phyloP scores from a whole-genome alignment of 164 flowering plant genomes.

The Echeveria elegans region DNA sequence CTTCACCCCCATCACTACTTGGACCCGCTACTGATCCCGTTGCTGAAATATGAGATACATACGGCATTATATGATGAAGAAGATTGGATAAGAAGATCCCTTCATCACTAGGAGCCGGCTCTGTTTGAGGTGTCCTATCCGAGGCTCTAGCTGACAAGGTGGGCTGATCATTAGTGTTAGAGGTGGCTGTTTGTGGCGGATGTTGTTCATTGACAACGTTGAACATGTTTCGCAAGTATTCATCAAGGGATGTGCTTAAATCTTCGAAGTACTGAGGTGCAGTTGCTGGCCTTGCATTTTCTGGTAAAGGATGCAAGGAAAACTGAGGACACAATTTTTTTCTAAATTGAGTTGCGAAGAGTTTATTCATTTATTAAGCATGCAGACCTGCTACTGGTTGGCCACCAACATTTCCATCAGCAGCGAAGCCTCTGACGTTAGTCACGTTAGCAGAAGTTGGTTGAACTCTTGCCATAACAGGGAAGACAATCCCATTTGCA shows the following conservation, averaged over 20 bases:
- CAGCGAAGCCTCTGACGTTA: conserved; percentile 24
- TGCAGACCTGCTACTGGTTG: not conserved
- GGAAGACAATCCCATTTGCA: conserved; percentile 49
- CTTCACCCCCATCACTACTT: conserved; percentile 11
- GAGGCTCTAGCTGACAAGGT: conserved; percentile 14
- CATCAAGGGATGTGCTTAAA: not conserved
- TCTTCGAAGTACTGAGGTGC: not conserved
- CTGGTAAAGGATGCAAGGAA: not conserved
- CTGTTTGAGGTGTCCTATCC: conserved; percentile 20
- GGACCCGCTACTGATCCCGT: conserved; percentile 13
- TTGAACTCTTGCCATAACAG: conserved; percentile 63
- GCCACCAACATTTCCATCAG: conserved; percentile 23
- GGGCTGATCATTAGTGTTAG: conserved; percentile 12
- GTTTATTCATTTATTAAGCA: not conserved
- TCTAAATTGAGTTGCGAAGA: not conserved
- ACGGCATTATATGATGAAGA: conserved; percentile 50
- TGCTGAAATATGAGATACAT: conserved; percentile 27
- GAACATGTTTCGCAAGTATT: not conserved
- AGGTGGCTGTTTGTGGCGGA: conserved; percentile 12
- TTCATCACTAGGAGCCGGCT: conserved; percentile 26
- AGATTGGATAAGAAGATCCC: conserved; percentile 43
- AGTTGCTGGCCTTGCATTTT: not conserved
- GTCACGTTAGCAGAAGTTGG: conserved; percentile 26
- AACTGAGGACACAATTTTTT: not conserved
- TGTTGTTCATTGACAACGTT: conserved; percentile 12